A percentile compares a stretch with the other conserved stretches of the same genome.
phyloP scores from a whole-genome alignment of 2,329 filamentous ascomycete genomes.

The Aspergillus sp. region DNA sequence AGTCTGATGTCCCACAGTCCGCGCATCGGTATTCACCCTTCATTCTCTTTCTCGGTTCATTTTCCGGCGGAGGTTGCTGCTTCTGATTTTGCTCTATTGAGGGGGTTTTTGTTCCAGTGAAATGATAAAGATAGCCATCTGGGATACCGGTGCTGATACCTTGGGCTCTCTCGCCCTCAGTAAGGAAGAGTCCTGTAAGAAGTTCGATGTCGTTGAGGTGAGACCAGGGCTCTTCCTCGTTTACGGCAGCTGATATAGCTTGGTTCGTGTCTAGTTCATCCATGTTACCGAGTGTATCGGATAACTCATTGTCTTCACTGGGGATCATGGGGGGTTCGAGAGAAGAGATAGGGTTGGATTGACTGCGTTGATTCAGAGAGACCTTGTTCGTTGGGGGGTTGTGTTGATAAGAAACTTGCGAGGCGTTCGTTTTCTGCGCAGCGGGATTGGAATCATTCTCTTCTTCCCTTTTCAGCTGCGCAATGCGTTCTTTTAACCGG shows the following conservation, averaged over 20 bases:
- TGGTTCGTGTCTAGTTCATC: constrained; percentile 63
- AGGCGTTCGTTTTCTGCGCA: constrained; percentile 41
- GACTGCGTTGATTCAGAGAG: not conserved
- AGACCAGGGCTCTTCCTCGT: constrained; percentile 69
- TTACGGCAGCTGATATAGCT: constrained; percentile 88
- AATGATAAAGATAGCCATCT: constrained; percentile 77
- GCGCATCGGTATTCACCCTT: constrained; percentile 96
- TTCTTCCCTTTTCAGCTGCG: constrained; percentile 81
- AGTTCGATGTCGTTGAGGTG: constrained; percentile 90
- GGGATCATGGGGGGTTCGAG: constrained; percentile 26
- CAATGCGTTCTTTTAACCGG: constrained; percentile 77
- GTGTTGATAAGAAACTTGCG: not conserved
- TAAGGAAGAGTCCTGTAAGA: constrained; percentile 83
- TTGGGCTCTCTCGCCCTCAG: constrained; percentile 82
- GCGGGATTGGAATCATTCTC: constrained; percentile 72
- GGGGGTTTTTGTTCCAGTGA: constrained; percentile 31
- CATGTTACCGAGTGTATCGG: constrained; percentile 33
- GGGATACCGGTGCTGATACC: constrained; percentile 85
- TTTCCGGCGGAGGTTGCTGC: constrained; percentile 49
- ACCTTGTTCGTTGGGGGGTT: not conserved
- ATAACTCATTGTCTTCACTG: constrained; percentile 38
- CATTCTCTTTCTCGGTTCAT: constrained; percentile 82
- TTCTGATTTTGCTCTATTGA: constrained; percentile 35
- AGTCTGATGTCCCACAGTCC: constrained; percentile 91
- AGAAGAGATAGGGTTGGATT: not conserved